Base-by-base conservation (phyloP, 495 filamentous ascomycete species). In the Penicillium salamii region DNA sequence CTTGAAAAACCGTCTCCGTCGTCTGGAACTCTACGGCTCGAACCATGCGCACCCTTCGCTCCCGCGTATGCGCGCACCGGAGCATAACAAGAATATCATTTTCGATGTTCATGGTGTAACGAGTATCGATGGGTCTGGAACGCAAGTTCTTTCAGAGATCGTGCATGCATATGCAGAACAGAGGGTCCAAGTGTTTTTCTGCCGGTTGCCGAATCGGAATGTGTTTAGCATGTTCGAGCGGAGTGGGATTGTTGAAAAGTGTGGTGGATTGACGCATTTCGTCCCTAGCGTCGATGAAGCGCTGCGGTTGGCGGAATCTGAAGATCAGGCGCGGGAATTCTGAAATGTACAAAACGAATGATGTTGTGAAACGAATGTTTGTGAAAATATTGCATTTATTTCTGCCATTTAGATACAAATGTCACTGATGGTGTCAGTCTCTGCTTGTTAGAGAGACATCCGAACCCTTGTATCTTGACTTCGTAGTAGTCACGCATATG, bases 31-130 rank as follows among this genome's bases (percentile, higher is more conserved):
- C 18, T 96, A 97, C 58, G 93, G 93, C 11, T 89, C 89, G 0
- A 82, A 68, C n/a, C 71, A 73, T 33, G 87, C 89, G 1, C 95
- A 97, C 48, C 95, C 95, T 0, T 90, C 90, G 2, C 72, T 96
- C 13, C 92, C 93, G 5, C 77, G 88, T 6, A 75, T 93, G 24
- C 75, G 90, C 9, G 66, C 77, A 14, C 77, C 81, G 12, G 83
- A 88, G 51, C 83, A 88, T 43, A 96, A 95, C 52, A 78, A 80
- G 45, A 96, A 95, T 57, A 77, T 98, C 62, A 91, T 98, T 48
- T 97, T 98, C 61, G 93, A 98, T 64, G 88, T 97, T 11, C 91
- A 97, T 55, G 92, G 93, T 1, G 93, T 98, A 1, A 93, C 91
- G 0, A 83, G 83, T 37, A 83, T 98, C 53, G 93, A 98, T 63